Evolutionary conservation across 1,139 yeast genomes (phyloP), one percentile per base, ranked within the genome.

Genomic region (Sugiyamaella neomexicana): DNA sequence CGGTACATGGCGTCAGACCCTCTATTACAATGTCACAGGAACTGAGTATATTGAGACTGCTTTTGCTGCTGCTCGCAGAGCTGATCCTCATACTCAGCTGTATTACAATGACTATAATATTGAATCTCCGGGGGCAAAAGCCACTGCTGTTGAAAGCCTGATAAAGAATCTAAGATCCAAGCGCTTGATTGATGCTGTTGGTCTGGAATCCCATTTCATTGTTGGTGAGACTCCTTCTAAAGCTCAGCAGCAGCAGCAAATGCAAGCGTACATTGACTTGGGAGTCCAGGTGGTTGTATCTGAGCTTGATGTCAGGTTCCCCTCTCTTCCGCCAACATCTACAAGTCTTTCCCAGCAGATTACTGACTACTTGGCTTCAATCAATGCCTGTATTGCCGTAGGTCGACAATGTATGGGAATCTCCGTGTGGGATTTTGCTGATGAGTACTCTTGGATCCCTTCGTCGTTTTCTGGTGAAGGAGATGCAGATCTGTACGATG

Each of bases 101-200:
- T 55, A 43, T 31, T 55, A 53, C 34, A 55, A 55, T 44, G 57
- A 55, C 36, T 55, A 52, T 16, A 49, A 55, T 29, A 52, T 55
- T 27, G 57, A 55, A 25, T 44, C 29, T 23, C 55, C 55, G 2
- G 53, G 56, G 5, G 40, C 51, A 7, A 55, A 55, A 41, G 53
- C 57, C 3, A 47, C 46, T 34, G 56, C 56, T 2, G 56, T 47
- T 13, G 48, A 52, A 17, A 49, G 53, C 9, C 6, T 55, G 40
- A 34, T 55, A 31, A 49, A 44, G 42, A 12, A 31, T 37, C 51
- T 55, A 23, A 48, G 41, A 27, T 16, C 38, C 29, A 46, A 49
- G 31, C 38, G 42, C 2, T 23, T 53, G 20, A 55, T 55, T 49
- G 56, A 55, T 34, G 57, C 54, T 2, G 38, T 55, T 23, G 57